Evolutionary conservation across 2,329 filamentous ascomycete species (phyloP).

Genomic region (Hortaea sp.): DNA sequence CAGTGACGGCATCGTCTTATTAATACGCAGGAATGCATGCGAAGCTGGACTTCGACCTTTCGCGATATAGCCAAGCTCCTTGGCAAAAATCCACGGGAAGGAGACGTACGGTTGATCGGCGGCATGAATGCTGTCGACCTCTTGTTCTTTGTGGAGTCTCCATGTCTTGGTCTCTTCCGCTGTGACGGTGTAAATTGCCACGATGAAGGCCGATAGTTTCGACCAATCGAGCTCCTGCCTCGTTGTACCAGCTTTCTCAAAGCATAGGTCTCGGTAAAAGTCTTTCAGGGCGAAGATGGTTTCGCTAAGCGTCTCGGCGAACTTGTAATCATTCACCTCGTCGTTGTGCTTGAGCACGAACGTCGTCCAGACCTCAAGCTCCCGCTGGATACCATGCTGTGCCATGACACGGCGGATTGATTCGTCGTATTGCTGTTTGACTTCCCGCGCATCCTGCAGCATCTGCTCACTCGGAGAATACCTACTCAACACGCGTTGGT

Average conservation of each 20-base stretch:
- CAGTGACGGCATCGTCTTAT: background rate
- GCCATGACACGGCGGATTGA: slow-evolving; percentile 70
- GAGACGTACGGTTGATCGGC: slow-evolving; percentile 60
- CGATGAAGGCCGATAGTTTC: slow-evolving; percentile 60
- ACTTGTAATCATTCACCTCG: slow-evolving; percentile 69
- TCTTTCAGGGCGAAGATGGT: slow-evolving; percentile 58
- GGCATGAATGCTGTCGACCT: slow-evolving; percentile 13
- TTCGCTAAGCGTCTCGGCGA: slow-evolving; percentile 69
- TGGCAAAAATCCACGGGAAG: slow-evolving; percentile 85
- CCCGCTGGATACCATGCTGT: slow-evolving; percentile 71
- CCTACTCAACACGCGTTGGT: slow-evolving; percentile 58
- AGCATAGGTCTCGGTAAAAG: slow-evolving; percentile 57
- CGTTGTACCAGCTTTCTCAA: slow-evolving; percentile 47
- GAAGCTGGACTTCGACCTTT: slow-evolving; percentile 21
- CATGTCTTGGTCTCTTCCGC: slow-evolving; percentile 57
- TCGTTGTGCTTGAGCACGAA: slow-evolving; percentile 70
- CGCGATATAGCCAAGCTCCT: slow-evolving; percentile 61
- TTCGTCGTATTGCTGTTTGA: slow-evolving; percentile 72
- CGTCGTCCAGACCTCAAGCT: slow-evolving; percentile 85
- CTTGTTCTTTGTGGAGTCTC: slow-evolving; percentile 25
- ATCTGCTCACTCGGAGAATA: slow-evolving; percentile 47
- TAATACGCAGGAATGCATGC: background rate
- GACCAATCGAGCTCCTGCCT: slow-evolving; percentile 35
- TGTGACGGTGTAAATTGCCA: slow-evolving; percentile 82
- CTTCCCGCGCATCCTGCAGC: slow-evolving; percentile 48